A percentile compares a stretch with the other conserved stretches of the same genome.
These are phyloP conservation scores for Sextonia rubra DNA, from an alignment of 164 flowering plant species.

Conservation along the genomic window DNA sequence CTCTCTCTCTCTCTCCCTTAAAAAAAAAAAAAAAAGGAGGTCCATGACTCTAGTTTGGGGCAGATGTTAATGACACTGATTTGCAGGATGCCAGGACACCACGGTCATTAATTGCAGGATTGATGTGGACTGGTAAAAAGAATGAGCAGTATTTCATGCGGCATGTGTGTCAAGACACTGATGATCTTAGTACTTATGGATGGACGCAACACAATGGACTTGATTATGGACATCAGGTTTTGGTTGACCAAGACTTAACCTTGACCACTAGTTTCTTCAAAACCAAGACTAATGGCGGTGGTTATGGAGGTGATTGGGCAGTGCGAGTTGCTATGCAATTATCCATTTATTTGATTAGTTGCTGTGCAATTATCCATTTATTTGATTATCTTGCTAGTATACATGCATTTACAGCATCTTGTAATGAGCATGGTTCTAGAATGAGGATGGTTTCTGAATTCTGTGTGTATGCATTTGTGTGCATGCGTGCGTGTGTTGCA, in stretches of 20 bases:
- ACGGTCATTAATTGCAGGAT: constrained; percentile 75
- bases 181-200: constrained; percentile 81
- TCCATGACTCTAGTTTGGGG: background rate
- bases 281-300: constrained; percentile 57
- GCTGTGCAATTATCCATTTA: background rate
- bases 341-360: too few species aligned
- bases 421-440: background rate
- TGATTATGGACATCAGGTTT: constrained; percentile 80
- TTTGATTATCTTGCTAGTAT: background rate
- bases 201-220: constrained; percentile 94
- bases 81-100: constrained; percentile 94
- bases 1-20: too few species aligned
- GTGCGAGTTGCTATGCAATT: constrained; percentile 58
- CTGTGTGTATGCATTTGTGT: too few species aligned
- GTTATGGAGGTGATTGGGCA: constrained; percentile 99
- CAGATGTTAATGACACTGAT: background rate
- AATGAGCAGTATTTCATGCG: constrained; percentile 72
- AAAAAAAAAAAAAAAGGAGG: too few species aligned
- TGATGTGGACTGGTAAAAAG: constrained; percentile 94
- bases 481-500: too few species aligned
- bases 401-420: background rate
- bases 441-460: background rate
- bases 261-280: constrained; percentile 75
- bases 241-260: constrained; percentile 19
- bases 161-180: constrained; percentile 86